Evolutionary conservation across 768 basidiomycete species (phyloP), one percentile per base, ranked within the genome.

Genomic region (Rhodotorula toruloides): DNA sequence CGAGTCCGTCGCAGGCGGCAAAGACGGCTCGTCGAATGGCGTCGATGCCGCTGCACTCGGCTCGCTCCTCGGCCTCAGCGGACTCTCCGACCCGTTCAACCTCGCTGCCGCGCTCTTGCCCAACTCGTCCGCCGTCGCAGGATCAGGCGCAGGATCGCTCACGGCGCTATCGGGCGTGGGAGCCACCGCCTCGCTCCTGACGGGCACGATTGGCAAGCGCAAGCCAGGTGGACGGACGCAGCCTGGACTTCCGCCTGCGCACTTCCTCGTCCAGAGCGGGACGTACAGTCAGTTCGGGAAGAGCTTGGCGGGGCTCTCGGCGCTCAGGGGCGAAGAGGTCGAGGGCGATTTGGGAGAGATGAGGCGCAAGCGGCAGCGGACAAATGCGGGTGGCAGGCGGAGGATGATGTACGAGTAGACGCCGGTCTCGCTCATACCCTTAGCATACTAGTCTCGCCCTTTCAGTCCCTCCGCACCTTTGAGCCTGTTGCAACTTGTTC

Each of bases 301-400:
- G 68, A 69, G 68, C 48, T 34, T 76, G 12, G 65, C 68, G 9
- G 74, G 73, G 17, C 48, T 76, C 43, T 68, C 64, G 7, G 68
- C 65, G 52, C 37, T 75, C 50, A 57, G 68, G 40, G 74, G 72
- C 10, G 71, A 72, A 49, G 76, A 76, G 67, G 56, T 76, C 43
- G 73, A 75, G 19, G 71, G 72, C 7, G 76, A 76, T 52, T 40
- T 76, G 65, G 74, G 68, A 11, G 72, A 74, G 63, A 63, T 74
- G 40, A 53, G 74, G 61, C 67, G 72, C 61, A 75, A 72, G 58
- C 58, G 73, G 54, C 67, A 67, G 47, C 54, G 76, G 49, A 61
- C 68, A 22, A 71, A 63, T 25, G 43, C 58, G 34, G 57, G 40
- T 9, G 49, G 34, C 21, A 31, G 42, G 44, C 52, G 63, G 17